phyloP scores from a whole-genome alignment of 1,284 basidiomycete genomes.

The Salmacisia buchloeana region DNA sequence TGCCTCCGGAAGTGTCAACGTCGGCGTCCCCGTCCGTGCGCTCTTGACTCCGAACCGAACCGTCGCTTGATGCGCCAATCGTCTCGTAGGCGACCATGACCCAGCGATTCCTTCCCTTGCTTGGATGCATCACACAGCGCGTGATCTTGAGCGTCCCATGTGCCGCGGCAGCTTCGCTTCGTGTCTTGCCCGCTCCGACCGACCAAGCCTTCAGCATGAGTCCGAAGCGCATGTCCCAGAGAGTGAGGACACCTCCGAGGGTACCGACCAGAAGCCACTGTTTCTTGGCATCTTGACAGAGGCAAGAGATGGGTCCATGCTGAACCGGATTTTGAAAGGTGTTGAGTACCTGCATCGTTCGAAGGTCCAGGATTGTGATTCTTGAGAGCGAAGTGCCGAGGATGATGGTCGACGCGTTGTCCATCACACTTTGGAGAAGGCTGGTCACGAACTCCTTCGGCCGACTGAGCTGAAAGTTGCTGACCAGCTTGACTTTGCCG shows the following conservation, averaged over 20 bases:
- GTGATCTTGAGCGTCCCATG: constrained; percentile 54
- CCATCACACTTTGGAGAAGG: constrained; percentile 19
- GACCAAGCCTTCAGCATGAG: constrained; percentile 82
- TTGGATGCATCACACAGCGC: constrained; percentile 72
- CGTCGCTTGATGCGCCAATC: constrained; percentile 1
- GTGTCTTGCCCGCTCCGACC: constrained; percentile 58
- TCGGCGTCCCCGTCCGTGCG: neutral
- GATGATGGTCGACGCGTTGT: constrained; percentile 56
- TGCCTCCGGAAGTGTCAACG: neutral
- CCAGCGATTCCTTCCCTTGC: constrained; percentile 71
- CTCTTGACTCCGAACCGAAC: neutral
- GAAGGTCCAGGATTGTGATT: constrained; percentile 74
- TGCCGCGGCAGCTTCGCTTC: constrained; percentile 30
- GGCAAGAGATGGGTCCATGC: constrained; percentile 73
- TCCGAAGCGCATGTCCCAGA: constrained; percentile 93
- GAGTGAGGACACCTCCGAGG: constrained; percentile 69
- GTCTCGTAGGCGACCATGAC: constrained; percentile 71
- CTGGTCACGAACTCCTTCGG: constrained; percentile 49
- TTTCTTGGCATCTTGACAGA: constrained; percentile 70
- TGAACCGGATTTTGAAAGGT: constrained; percentile 77
- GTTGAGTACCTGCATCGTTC: constrained; percentile 72
- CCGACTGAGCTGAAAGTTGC: constrained; percentile 48
- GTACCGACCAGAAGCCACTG: constrained; percentile 86
- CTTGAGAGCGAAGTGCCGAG: constrained; percentile 75
- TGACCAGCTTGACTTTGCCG: constrained; percentile 48